Base-by-base conservation (phyloP, 2,329 filamentous ascomycete species). In the Sporothrix schenckii region DNA sequence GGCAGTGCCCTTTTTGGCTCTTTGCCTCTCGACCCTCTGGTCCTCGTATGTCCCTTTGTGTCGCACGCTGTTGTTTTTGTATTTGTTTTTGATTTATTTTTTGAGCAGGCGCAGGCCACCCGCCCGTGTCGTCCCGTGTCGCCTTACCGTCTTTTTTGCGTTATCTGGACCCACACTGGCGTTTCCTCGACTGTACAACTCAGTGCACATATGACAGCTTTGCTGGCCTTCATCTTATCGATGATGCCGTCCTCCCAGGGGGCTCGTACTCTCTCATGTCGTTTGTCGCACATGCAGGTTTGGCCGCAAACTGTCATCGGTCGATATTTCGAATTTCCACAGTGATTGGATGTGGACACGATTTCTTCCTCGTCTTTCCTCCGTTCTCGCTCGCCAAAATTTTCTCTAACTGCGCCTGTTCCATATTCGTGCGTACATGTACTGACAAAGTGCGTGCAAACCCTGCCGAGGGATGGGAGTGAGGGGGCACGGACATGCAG, bases 121-220 rank as follows among this genome's bases (percentile, higher is more conserved):
- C 61, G 61, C 61, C 61, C 61, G 61, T 50, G 61, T 66, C 61
- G 61, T 66, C 61, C 41, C 61, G 41, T 66, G 39, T 69, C 68
- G 68, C 39, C 58, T 69, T 65, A 63, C 58, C 68, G 56, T 69
- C 68, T 69, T 69, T 69, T 65, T 69, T 69, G 68, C 68, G 68
- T 69, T 69, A 69, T 69, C 68, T 65, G n/a, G 49, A 39, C 68
- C 34, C 50, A 53, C 58, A 63, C 69, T 70, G 69, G 69, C 69
- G 69, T 56, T 65, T 54, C 34, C 39, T 61, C 19, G 6, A 34
- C 34, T 34, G 34, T 34, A 5, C 34, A 34, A 34, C 34, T 7
- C 34, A 34, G 6, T 9, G 34, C 34, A 34, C 34, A 34, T 34
- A 34, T 34, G 4, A 34, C 27, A 30, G 27, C 41, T 30, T 39